phyloP scores from a whole-genome alignment of 2,329 filamentous ascomycete genomes.

The Calonectria henricotiae region DNA sequence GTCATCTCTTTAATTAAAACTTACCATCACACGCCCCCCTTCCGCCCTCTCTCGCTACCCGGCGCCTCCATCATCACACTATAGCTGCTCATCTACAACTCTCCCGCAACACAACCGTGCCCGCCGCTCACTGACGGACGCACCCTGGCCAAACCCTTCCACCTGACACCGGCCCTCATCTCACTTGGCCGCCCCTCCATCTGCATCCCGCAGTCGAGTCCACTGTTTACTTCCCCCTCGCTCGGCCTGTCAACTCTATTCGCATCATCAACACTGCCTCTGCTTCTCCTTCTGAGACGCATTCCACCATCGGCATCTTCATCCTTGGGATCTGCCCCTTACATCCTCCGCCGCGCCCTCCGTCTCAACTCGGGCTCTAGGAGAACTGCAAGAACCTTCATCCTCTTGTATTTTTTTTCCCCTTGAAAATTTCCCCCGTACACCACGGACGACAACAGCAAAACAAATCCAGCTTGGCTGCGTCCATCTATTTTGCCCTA shows the following conservation, averaged over 20 bases:
- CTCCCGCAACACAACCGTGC: constrained; percentile 37
- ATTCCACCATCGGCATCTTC: constrained; percentile 41
- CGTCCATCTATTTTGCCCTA: constrained; percentile 12
- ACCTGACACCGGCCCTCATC: constrained; percentile 49
- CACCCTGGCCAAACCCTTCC: constrained; percentile 47
- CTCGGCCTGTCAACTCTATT: constrained; percentile 43
- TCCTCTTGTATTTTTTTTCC: not conserved
- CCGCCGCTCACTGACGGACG: constrained; percentile 42
- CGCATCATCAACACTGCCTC: constrained; percentile 36
- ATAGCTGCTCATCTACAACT: constrained; percentile 46
- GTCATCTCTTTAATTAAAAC: constrained; percentile 48
- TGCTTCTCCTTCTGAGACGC: constrained; percentile 41
- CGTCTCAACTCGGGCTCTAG: constrained; percentile 7
- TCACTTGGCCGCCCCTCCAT: constrained; percentile 49
- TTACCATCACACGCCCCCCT: constrained; percentile 50
- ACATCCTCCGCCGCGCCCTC: constrained; percentile 30
- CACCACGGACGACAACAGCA: not conserved
- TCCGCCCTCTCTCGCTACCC: constrained; percentile 44
- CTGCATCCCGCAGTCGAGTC: constrained; percentile 44
- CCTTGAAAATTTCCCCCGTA: not conserved
- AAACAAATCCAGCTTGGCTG: not conserved
- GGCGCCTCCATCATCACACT: constrained; percentile 51
- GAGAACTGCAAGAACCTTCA: constrained; percentile 12
- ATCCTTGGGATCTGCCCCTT: constrained; percentile 24
- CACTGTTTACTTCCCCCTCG: constrained; percentile 30